phyloP scores from a whole-genome alignment of 2,329 filamentous ascomycete species.

The Verruconis gallopava region DNA sequence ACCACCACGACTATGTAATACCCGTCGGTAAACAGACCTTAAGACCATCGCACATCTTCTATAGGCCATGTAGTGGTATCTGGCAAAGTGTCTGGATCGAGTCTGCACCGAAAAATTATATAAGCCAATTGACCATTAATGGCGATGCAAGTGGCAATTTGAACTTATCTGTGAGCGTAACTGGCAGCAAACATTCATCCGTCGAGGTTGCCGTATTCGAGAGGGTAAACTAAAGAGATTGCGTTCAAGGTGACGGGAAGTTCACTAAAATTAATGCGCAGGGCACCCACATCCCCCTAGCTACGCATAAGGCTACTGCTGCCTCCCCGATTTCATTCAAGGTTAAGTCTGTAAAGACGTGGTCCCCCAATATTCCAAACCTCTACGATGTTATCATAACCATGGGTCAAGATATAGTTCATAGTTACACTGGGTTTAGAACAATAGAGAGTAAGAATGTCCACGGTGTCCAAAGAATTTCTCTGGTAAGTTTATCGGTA shows the following conservation, averaged over 20 bases:
- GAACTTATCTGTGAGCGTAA: not conserved
- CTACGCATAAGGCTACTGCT: slow-evolving; percentile 31
- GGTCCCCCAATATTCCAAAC: slow-evolving; percentile 50
- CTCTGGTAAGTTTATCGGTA: not conserved
- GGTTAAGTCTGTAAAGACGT: slow-evolving; percentile 43
- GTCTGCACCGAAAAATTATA: slow-evolving; percentile 4
- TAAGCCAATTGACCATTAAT: slow-evolving; percentile 20
- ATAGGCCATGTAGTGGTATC: slow-evolving; percentile 5
- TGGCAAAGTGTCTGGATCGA: slow-evolving; percentile 8
- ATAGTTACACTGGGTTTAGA: slow-evolving; percentile 57
- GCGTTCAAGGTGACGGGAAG: too few relatives aligned
- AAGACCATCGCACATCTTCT: slow-evolving; percentile 1
- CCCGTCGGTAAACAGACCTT: slow-evolving; percentile 1
- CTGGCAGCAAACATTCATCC: not conserved
- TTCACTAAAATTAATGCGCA: not conserved
- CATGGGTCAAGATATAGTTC: slow-evolving; percentile 39
- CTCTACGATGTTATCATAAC: slow-evolving; percentile 52
- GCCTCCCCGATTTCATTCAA: slow-evolving; percentile 42
- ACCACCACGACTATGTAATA: not conserved
- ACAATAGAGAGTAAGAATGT: slow-evolving; percentile 38
- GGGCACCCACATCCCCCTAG: slow-evolving; percentile 19
- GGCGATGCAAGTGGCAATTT: not conserved
- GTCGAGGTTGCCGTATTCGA: not conserved
- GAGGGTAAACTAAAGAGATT: not conserved
- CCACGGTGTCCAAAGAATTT: slow-evolving; percentile 2